Conservation (phyloP, 2,329 filamentous ascomycete genomes). For the Phaeosphaeria sp. region DNA sequence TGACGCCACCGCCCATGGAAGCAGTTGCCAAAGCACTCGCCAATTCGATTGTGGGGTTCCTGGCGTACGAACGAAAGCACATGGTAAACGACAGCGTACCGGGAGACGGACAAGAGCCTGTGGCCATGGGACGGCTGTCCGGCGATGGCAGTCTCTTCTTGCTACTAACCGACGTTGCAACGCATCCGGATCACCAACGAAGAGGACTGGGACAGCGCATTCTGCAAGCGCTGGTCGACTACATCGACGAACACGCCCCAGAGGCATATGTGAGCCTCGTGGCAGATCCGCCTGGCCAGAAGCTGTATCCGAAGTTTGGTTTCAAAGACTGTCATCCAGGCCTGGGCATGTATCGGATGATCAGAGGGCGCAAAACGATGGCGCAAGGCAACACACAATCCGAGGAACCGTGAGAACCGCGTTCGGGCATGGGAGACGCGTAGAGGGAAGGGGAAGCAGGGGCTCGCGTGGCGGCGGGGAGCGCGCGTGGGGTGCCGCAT, state of each 20-base stretch:
- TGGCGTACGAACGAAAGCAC: conserved; percentile 30
- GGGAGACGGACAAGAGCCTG: conserved; percentile 22
- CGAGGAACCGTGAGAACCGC: background rate
- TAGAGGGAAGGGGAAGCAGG: background rate
- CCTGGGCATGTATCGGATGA: conserved; percentile 40
- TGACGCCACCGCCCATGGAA: conserved; percentile 39
- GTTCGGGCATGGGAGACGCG: background rate
- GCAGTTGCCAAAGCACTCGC: conserved; percentile 33
- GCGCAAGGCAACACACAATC: conserved; percentile 1
- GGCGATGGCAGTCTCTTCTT: conserved; percentile 62
- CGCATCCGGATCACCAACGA: conserved; percentile 57
- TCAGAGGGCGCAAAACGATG: conserved; percentile 17
- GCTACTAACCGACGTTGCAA: conserved; percentile 58
- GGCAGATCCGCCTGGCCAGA: conserved; percentile 54
- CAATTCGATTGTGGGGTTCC: conserved; percentile 32
- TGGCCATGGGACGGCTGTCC: conserved; percentile 60
- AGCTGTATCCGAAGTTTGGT: conserved; percentile 55
- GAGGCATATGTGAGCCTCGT: conserved; percentile 55
- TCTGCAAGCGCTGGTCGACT: conserved; percentile 51
- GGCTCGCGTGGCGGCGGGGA: background rate
- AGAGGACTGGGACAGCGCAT: conserved; percentile 56
- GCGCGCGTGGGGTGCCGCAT: background rate
- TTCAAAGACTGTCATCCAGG: conserved; percentile 51
- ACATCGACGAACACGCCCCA: conserved; percentile 51
- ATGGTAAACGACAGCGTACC: conserved; percentile 32